A percentile compares a stretch with the other conserved stretches of the same genome.
Evolutionary conservation across 1,284 basidiomycete species (phyloP).

Genomic region (Puccinia triticina): DNA sequence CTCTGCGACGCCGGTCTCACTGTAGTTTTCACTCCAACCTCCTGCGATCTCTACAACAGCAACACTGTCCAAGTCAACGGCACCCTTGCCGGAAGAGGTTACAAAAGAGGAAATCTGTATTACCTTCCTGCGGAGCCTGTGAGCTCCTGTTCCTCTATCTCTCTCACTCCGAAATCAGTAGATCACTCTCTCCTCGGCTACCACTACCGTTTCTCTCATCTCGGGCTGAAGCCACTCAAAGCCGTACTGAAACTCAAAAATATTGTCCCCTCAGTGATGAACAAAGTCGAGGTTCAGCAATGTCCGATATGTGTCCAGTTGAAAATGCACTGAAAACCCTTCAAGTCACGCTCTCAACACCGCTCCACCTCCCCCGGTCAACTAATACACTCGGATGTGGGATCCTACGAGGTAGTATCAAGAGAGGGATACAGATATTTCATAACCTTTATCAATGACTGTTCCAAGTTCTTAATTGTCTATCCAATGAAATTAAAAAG

Average conservation of each 20-base stretch:
- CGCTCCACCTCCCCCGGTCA: no score
- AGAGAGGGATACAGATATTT: no score
- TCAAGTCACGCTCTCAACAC: no score
- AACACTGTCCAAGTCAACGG: background rate
- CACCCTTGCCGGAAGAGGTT: background rate
- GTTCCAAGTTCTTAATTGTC: background rate
- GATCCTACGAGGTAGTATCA: no score
- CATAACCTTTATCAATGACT: conserved; percentile 29
- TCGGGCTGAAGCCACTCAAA: conserved; percentile 21
- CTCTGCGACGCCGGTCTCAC: background rate
- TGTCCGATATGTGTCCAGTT: background rate
- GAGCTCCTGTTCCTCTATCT: background rate
- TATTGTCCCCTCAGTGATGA: no score
- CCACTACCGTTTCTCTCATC: background rate
- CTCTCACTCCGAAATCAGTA: background rate
- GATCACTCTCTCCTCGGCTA: no score
- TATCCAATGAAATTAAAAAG: conserved; percentile 27
- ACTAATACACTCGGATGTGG: no score
- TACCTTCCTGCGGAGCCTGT: background rate
- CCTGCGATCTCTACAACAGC: background rate
- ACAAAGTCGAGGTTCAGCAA: conserved; percentile 13
- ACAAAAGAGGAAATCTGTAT: background rate
- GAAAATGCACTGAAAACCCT: no score
- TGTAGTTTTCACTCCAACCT: background rate
- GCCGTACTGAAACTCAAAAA: background rate